Evolutionary conservation across 2,329 filamentous ascomycete species (phyloP).

Genomic region (Coniosporium tulheliwenetii): DNA sequence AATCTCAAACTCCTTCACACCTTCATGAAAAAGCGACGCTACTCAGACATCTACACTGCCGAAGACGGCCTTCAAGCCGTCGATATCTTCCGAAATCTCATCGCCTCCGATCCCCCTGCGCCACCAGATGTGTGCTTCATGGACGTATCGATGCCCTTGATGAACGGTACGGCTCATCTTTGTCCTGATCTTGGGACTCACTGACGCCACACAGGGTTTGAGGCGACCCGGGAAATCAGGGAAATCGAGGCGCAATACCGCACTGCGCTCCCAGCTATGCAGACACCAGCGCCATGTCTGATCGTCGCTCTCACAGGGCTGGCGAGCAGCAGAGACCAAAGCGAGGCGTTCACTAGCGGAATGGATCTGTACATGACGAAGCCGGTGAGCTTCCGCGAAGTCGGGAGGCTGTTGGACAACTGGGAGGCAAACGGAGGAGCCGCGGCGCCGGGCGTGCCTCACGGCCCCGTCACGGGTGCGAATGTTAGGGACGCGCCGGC

Average conservation of each 20-base stretch:
- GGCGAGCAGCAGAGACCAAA: constrained; percentile 10
- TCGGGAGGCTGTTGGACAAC: constrained; percentile 21
- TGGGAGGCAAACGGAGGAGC: constrained; percentile 14
- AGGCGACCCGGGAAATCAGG: constrained; percentile 13
- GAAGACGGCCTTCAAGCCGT: constrained; percentile 34
- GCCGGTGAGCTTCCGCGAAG: constrained; percentile 20
- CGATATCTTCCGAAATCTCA: constrained; percentile 19
- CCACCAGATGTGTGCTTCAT: constrained; percentile 31
- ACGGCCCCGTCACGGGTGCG: background rate
- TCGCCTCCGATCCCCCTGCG: constrained; percentile 11
- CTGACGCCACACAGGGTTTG: constrained; percentile 6
- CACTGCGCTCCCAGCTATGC: background rate
- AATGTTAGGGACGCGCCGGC: too few species aligned
- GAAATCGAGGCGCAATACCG: constrained; percentile 8
- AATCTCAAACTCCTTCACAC: constrained; percentile 15
- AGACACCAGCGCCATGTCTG: constrained; percentile 1
- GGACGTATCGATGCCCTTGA: constrained; percentile 15
- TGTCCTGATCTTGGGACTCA: constrained; percentile 2
- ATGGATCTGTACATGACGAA: constrained; percentile 17
- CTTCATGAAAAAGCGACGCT: constrained; percentile 19
- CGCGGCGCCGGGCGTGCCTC: background rate
- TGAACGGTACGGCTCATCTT: background rate
- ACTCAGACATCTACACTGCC: constrained; percentile 26
- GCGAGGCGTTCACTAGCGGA: constrained; percentile 12
- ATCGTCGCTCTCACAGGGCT: constrained; percentile 18